Evolutionary conservation across 495 filamentous ascomycete genomes (phyloP).

Genomic region (Aspergillus nidulans): DNA sequence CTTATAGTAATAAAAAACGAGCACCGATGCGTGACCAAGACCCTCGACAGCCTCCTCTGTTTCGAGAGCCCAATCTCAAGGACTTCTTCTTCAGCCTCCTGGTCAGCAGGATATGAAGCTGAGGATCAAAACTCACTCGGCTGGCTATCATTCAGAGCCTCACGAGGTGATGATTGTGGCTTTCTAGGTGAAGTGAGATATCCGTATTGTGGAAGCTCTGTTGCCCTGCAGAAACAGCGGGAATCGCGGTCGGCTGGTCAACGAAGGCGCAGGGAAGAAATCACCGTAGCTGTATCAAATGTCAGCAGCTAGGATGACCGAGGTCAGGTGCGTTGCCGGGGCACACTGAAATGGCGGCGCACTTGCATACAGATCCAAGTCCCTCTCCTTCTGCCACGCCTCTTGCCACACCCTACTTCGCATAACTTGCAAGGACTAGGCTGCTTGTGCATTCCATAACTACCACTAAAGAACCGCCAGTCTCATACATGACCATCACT

Average conservation of each 20-base stretch:
- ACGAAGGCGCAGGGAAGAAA: not conserved
- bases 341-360: not conserved
- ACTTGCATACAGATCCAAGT: not conserved
- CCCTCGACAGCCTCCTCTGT: too few species aligned
- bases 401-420: not conserved
- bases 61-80: too few species aligned
- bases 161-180: too few species aligned
- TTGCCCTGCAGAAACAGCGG: not conserved
- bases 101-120: too few species aligned
- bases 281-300: not conserved
- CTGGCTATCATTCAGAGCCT: too few species aligned
- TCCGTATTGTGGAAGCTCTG: not conserved
- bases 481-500: not conserved
- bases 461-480: not conserved
- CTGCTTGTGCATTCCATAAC: not conserved
- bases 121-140: too few species aligned
- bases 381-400: not conserved
- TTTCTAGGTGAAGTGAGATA: too few species aligned
- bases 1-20: too few species aligned
- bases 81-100: too few species aligned
- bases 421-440: not conserved
- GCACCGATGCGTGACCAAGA: too few species aligned
- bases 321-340: not conserved
- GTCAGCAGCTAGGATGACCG: not conserved
- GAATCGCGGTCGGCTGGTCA: not conserved